phyloP scores from a whole-genome alignment of 2,329 filamentous ascomycete genomes.

The Monosporascus sp. region DNA sequence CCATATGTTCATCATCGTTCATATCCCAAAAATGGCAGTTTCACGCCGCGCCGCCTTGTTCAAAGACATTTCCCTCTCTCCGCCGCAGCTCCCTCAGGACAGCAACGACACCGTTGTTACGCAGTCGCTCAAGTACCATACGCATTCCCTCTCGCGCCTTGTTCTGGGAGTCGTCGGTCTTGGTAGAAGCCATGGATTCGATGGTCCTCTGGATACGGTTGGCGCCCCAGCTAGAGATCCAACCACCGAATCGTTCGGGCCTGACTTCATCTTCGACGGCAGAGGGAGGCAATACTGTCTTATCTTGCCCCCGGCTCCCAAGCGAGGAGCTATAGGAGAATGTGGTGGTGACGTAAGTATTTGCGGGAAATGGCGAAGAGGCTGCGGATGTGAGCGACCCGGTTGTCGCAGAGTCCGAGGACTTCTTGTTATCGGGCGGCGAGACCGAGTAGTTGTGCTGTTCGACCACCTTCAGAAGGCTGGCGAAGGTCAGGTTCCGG shows the following conservation, averaged over 20 bases:
- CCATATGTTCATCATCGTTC: no score
- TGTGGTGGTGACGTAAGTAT: slow-evolving; percentile 66
- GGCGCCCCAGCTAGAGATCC: slow-evolving; percentile 54
- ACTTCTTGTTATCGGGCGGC: slow-evolving; percentile 28
- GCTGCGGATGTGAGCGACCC: slow-evolving; percentile 12
- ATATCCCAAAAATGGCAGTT: background rate
- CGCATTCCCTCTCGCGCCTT: slow-evolving; percentile 82
- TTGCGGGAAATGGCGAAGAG: slow-evolving; percentile 20
- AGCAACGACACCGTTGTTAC: slow-evolving; percentile 52
- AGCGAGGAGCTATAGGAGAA: slow-evolving; percentile 68
- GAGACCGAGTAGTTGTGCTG: slow-evolving; percentile 58
- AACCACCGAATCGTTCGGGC: slow-evolving; percentile 31
- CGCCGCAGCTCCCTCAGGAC: slow-evolving; percentile 50
- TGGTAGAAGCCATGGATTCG: slow-evolving; percentile 70
- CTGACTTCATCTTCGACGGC: slow-evolving; percentile 35
- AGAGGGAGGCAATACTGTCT: slow-evolving; percentile 32
- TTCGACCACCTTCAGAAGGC: slow-evolving; percentile 73
- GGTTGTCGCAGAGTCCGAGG: slow-evolving; percentile 15
- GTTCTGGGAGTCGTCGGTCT: slow-evolving; percentile 70
- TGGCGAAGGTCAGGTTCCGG: slow-evolving; percentile 75
- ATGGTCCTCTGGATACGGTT: slow-evolving; percentile 73
- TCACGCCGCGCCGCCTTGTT: slow-evolving; percentile 7
- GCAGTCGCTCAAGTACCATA: slow-evolving; percentile 67
- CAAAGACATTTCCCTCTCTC: slow-evolving; percentile 32
- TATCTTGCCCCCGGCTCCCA: slow-evolving; percentile 60